A percentile compares a stretch with the other conserved stretches of the same genome.
phyloP scores from a whole-genome alignment of 2,329 filamentous ascomycete species.

The Coniochaeta pulveracea region DNA sequence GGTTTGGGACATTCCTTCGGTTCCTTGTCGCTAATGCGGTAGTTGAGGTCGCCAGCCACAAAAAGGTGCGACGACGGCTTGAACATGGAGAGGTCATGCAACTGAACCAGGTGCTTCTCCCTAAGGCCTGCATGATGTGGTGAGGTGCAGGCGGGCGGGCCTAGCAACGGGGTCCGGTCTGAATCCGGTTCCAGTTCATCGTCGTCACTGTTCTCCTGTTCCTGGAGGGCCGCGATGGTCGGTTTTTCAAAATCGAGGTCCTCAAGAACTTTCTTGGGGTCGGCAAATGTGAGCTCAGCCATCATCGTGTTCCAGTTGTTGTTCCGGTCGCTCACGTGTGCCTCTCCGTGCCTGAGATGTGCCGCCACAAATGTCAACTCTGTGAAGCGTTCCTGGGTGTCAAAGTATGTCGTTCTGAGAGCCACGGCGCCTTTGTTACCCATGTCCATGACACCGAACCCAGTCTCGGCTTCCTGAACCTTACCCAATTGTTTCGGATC shows the following conservation, averaged over 20 bases:
- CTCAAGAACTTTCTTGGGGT: conserved; percentile 33
- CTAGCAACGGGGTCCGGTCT: too few relatives aligned
- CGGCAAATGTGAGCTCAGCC: conserved; percentile 64
- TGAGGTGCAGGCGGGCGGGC: too few relatives aligned
- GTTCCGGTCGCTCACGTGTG: conserved; percentile 64
- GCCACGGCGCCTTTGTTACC: conserved; percentile 93
- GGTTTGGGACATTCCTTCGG: conserved; percentile 52
- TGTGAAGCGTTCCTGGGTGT: conserved; percentile 25
- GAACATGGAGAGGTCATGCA: conserved; percentile 59
- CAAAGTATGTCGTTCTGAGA: conserved; percentile 23
- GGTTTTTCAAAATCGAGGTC: too few relatives aligned
- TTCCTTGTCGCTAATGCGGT: conserved; percentile 62
- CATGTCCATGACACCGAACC: conserved; percentile 78
- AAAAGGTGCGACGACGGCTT: conserved; percentile 68
- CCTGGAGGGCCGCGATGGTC: too few relatives aligned
- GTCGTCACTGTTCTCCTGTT: conserved; percentile 9
- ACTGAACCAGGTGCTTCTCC: conserved; percentile 10
- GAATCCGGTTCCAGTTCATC: too few relatives aligned
- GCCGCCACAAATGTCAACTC: conserved; percentile 79
- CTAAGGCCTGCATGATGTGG: conserved; percentile 2
- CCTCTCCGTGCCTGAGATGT: conserved; percentile 83
- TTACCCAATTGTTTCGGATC: conserved; percentile 47
- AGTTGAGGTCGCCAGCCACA: conserved; percentile 87
- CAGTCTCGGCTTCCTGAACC: conserved; percentile 70
- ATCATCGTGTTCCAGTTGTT: conserved; percentile 82